Conservation (phyloP, 108 stramenopile genomes). For the Nitzschia sp. region DNA sequence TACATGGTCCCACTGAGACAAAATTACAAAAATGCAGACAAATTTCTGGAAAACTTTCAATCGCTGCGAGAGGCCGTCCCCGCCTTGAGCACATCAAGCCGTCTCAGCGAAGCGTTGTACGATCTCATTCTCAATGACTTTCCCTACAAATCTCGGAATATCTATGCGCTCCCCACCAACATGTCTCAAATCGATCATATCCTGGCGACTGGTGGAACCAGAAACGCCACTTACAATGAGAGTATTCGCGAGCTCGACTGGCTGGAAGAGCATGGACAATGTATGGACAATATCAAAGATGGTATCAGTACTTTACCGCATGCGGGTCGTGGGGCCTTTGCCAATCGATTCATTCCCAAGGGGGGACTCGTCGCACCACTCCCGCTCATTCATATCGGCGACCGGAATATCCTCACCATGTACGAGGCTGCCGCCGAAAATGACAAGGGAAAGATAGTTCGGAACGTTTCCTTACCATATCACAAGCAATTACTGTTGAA, state of each 20-base stretch:
- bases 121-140: neutral
- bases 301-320: slow-evolving; percentile 58
- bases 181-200: neutral
- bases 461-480: slow-evolving; percentile 1
- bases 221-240: slow-evolving; percentile 17
- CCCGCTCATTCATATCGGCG: slow-evolving; percentile 59
- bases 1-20: slow-evolving; percentile 36
- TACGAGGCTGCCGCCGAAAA: slow-evolving; percentile 19
- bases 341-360: slow-evolving; percentile 57
- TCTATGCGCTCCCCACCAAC: slow-evolving; percentile 33
- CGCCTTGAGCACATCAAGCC: neutral
- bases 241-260: slow-evolving; percentile 34
- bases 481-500: slow-evolving; percentile 65
- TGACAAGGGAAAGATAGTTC: slow-evolving; percentile 1
- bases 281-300: slow-evolving; percentile 72
- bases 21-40: slow-evolving; percentile 36
- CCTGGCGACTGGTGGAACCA: slow-evolving; percentile 30
- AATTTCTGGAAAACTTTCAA: slow-evolving; percentile 18
- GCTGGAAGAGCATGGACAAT: slow-evolving; percentile 52
- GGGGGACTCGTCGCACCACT: slow-evolving; percentile 64
- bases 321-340: slow-evolving; percentile 82
- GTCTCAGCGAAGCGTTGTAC: neutral
- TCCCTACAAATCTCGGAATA: slow-evolving; percentile 5
- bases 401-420: slow-evolving; percentile 40
- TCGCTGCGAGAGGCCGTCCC: neutral